These are phyloP conservation scores for Aegle marmelos DNA, from an alignment of 345 rosid genomes.

Conservation along the genomic window DNA sequence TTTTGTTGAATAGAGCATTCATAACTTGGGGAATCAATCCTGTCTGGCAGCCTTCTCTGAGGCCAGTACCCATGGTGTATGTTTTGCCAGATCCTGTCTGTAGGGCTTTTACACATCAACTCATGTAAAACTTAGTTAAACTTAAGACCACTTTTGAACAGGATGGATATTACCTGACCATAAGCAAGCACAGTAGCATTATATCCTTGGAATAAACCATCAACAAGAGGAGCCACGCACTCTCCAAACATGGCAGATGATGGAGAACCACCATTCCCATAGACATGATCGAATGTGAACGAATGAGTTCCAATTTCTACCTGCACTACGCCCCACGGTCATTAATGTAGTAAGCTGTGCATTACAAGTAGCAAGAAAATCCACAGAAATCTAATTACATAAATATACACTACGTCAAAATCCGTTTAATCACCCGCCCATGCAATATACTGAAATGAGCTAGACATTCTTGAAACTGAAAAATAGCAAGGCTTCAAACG, in stretches of 20 bases:
- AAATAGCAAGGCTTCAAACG: background rate
- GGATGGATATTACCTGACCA: conserved; percentile 59
- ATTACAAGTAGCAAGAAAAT: background rate
- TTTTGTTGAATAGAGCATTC: conserved; percentile 59
- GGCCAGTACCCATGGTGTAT: conserved; percentile 83
- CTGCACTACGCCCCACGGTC: conserved; percentile 35
- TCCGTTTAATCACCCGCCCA: background rate
- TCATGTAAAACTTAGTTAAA: background rate
- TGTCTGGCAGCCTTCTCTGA: conserved; percentile 49
- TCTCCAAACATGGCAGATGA: conserved; percentile 63
- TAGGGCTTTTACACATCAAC: conserved; percentile 25
- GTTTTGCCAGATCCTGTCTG: conserved; percentile 94
- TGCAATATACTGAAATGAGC: background rate
- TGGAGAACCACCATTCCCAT: conserved; percentile 58
- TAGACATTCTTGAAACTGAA: background rate
- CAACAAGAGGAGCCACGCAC: conserved; percentile 71
- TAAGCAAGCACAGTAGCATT: conserved; percentile 88
- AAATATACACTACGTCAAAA: background rate
- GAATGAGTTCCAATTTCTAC: conserved; percentile 78
- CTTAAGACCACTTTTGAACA: background rate
- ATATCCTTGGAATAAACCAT: conserved; percentile 76
- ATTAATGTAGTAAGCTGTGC: background rate
- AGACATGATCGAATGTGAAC: conserved; percentile 80
- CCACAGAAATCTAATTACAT: background rate
- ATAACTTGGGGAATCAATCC: conserved; percentile 81